A percentile compares a stretch with the other conserved stretches of the same genome.
Evolutionary conservation across 805 yeast species (phyloP).

Genomic region (Isabelozyma heimii): DNA sequence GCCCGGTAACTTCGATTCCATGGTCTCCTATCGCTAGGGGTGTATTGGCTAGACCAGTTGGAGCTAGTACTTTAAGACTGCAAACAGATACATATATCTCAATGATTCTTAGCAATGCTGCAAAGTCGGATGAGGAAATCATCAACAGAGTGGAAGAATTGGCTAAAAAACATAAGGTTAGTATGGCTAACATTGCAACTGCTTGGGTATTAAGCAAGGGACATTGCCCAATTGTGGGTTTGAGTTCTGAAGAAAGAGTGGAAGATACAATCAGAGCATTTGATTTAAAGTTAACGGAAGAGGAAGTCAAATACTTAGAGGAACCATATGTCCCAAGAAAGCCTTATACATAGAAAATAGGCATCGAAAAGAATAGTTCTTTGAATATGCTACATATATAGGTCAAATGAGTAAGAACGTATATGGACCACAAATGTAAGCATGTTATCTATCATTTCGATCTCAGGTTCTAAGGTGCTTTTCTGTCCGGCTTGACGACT

Average conservation of each 20-base stretch:
- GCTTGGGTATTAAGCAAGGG: slow-evolving; percentile 17
- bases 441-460: too few species aligned
- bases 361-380: too few species aligned
- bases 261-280: slow-evolving; percentile 13
- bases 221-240: slow-evolving; percentile 15
- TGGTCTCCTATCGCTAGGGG: slow-evolving; percentile 63
- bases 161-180: slow-evolving; percentile 37
- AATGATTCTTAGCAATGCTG: slow-evolving; percentile 10
- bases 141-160: slow-evolving; percentile 23
- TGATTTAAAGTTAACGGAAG: slow-evolving; percentile 19
- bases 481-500: too few species aligned
- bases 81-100: slow-evolving; percentile 6
- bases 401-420: too few species aligned
- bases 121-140: slow-evolving; percentile 4
- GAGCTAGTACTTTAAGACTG: slow-evolving; percentile 2
- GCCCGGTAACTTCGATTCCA: slow-evolving; percentile 52
- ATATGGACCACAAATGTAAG: too few species aligned
- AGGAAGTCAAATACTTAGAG: slow-evolving; percentile 35
- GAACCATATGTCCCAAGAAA: slow-evolving; percentile 28
- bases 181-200: slow-evolving; percentile 14
- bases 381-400: too few species aligned
- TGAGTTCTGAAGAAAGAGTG: slow-evolving; percentile 13
- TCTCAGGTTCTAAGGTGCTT: too few species aligned
- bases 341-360: background rate
- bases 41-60: slow-evolving; percentile 45